Evolutionary conservation across 345 rosid genomes (phyloP), one percentile per base, ranked within the genome.

Genomic region (Eucalyptus cladocalyx): DNA sequence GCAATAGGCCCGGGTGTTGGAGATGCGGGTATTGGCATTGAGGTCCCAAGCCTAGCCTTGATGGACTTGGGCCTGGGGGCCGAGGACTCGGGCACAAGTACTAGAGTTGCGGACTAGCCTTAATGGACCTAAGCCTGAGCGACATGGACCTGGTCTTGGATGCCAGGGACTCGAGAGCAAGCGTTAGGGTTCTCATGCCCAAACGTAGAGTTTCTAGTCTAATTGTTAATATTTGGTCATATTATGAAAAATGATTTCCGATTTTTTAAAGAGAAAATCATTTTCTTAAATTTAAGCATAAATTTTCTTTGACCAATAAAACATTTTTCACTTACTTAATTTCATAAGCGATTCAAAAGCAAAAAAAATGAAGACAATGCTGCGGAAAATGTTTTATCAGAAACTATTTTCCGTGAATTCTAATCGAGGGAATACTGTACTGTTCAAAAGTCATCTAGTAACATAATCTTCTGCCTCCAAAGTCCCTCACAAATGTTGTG

Each of bases 1-100:
- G 28, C 30, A 56, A 56, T 0, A 24, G 0, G 30, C 30, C 0
- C 3, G 0, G 2, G 30, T 26, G 3, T 0, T 56, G 3, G n/a
- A 60, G 67, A 60, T 28, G 15, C 0, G 1, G 4, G 16, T 60
- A 28, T 3, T 26, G 16, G 32, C 32, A 28, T 60, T 12, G 67
- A 28, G 16, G n/a, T 28, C 67, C 6, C 15, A 0, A 28, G 32
- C 67, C 67, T 0, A 60, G 0, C 17, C 32, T 60, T 26, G 8
- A 28, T 28, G 67, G 67, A 28, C 67, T 28, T 0, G 13, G 2
- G 62, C 62, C 9, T 24, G 13, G 6, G 30, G 62, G 14, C 2
- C 0, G 3, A 6, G 62, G 62, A 56, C 62, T 26, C 2, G 14
- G 3, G 67, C 67, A 60, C n/a, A 26, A 12, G 32, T 28, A 60